Percentiles rank a stretch among this genome's conserved stretches.
phyloP scores from a whole-genome alignment of 179 eudicot genomes.

The Patellifolia procumbens region DNA sequence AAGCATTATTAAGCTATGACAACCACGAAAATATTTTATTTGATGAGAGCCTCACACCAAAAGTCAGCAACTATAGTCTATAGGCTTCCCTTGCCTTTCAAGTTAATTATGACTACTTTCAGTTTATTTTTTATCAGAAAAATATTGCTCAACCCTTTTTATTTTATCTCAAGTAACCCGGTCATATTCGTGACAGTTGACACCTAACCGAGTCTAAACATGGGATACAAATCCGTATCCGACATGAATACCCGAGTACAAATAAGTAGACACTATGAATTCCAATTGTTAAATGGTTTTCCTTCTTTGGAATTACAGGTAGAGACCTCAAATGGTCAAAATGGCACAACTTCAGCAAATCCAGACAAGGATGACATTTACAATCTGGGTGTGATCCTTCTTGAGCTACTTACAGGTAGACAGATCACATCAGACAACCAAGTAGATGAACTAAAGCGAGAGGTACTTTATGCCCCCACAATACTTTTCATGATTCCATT shows the following conservation, averaged over 20 bases:
- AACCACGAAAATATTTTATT: conserved; percentile 64
- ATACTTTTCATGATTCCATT: neutral
- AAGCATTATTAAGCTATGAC: too few species aligned
- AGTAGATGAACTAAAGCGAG: conserved; percentile 49
- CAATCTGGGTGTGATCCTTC: conserved; percentile 68
- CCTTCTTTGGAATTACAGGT: conserved; percentile 19
- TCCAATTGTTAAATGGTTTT: neutral
- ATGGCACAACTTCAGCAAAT: conserved; percentile 31
- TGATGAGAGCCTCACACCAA: conserved; percentile 81
- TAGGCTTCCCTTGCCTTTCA: conserved; percentile 63
- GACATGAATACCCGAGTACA: neutral
- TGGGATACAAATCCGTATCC: neutral
- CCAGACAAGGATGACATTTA: conserved; percentile 75
- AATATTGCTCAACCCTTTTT: too few species aligned
- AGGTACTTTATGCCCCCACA: conserved; percentile 48
- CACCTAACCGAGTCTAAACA: neutral
- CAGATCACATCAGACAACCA: conserved; percentile 57
- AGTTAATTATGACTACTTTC: conserved; percentile 39
- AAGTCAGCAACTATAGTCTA: conserved; percentile 75
- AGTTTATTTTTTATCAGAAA: too few species aligned
- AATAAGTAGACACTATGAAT: neutral
- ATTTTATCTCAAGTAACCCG: too few species aligned
- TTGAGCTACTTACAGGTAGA: conserved; percentile 73
- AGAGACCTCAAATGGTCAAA: conserved; percentile 22
- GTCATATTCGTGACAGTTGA: too few species aligned